Base-by-base conservation (phyloP, 139 green algal species). In the Coelastrella sp. region DNA sequence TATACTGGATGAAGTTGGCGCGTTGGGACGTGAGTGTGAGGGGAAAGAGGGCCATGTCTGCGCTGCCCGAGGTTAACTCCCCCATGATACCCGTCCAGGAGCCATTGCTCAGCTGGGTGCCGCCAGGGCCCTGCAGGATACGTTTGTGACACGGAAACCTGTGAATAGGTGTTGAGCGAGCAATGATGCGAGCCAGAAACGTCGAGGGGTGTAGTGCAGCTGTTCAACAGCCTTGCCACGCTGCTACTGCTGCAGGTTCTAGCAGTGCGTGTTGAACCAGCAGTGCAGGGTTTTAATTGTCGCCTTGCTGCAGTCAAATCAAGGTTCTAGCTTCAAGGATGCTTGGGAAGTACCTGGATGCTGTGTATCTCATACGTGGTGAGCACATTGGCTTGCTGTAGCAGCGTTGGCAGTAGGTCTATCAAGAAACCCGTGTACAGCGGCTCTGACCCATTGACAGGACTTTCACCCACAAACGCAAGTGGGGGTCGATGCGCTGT, bases 11-110 rank as follows among this genome's bases (percentile, higher is more conserved):
- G 17, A 10, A 80, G 0, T 64, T 5, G 19, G 81, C 81, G 7
- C 91, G 86, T 8, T 71, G 56, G 1, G 74, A 22, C 7, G 91
- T 93, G 20, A 91, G 20, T 7, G 84, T 92, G 1, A 93, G 88
- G 0, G 91, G 91, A 65, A 91, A 93, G 4, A 90, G 61, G 4
- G 91, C 88, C 10, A 93, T 7, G 73, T 93, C 91, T 5, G 89
- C 85, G 0, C 17, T 60, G 4, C 64, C 23, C 0, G 5, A 7
- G 5, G 65, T 73, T 10, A 93, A 79, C 65, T 92, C 77, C 0
- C 91, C 91, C 59, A 93, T 83, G 4, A 92, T 73, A 22, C 82
- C 82, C 32, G 65, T 79, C 82, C 82, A 87, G 16, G 23, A 66
- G 64, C 82, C 82, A 68, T 87, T 87, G 10, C 13, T 71, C 73